Base-by-base conservation (phyloP, 805 yeast species). In the Jamesozyma piceae region DNA sequence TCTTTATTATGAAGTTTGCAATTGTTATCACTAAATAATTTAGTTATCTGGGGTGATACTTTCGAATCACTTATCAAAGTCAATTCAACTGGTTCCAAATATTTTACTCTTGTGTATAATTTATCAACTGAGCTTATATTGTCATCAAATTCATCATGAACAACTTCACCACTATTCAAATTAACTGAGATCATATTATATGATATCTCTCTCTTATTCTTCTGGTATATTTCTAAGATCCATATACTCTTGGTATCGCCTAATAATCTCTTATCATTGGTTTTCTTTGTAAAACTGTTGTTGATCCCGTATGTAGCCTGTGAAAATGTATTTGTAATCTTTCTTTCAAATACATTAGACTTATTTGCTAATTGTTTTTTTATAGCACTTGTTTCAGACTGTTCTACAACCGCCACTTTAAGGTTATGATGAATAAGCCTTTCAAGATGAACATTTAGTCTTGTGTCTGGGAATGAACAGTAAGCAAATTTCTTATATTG, bases 371-470 rank as follows among this genome's bases (percentile, higher is more conserved):
- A 43, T 14, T 63, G 65, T 5, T 74, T 70, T 53, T 85, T 85
- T 13, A 85, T 68, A 0, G 87, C 86, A 2, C 87, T 80, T 0
- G 90, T 77, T 56, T 90, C 97, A 4, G 75, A 66, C 55, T 92
- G 97, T 54, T 82, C 81, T 0, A 89, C 92, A 2, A 92, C 77
- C 0, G 94, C 97, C 3, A 92, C 86, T 57, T 83, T 89, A 45
- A 76, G 65, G 0, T 96, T 95, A 42, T 68, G 68, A 32, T 73
- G 74, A 3, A 92, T 68, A 15, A 90, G 64, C 45, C 90, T 69
- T 57, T 82, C 83, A 30, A 89, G 64, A 58, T 90, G 90, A 26
- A 82, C 71, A 50, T 82, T 82, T 13, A 92, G 66, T 45, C 92
- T 66, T 24, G 68, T 75, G 40, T 82, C 83, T 1, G 97, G 97